These are phyloP conservation scores for Exophiala phaeomuriformis DNA, from an alignment of 2,329 filamentous ascomycete species.

Conservation along the genomic window DNA sequence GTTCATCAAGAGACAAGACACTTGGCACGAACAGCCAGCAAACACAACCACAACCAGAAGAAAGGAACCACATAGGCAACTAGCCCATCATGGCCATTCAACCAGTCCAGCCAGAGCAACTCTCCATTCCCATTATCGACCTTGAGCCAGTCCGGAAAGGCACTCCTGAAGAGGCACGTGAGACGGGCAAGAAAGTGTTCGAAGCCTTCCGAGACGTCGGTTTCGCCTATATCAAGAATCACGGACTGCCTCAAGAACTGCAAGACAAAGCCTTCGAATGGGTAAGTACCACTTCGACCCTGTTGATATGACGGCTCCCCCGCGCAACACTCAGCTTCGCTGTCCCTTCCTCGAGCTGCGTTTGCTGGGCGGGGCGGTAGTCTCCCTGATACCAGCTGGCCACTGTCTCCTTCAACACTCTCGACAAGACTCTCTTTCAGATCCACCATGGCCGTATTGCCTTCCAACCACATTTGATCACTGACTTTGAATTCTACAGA, in stretches of 20 bases:
- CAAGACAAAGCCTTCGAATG: constrained; percentile 22
- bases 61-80: background rate
- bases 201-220: constrained; percentile 34
- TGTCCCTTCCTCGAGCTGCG: no score
- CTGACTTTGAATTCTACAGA: constrained; percentile 2
- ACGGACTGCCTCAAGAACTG: constrained; percentile 31
- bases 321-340: background rate
- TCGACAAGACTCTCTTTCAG: no score
- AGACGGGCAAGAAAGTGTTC: constrained; percentile 30
- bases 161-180: constrained; percentile 28
- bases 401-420: no score
- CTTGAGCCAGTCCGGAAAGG: constrained; percentile 32
- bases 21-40: no score
- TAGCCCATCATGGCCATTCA: constrained; percentile 6
- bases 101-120: constrained; percentile 7
- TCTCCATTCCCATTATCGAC: constrained; percentile 36
- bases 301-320: background rate
- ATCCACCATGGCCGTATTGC: no score
- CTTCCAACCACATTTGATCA: no score
- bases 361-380: no score
- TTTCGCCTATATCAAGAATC: constrained; percentile 39
- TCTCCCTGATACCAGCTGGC: no score
- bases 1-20: background rate
- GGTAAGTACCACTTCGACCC: constrained; percentile 9
- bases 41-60: background rate